These are phyloP conservation scores for Hymenotorrendiella dingleyae DNA, from an alignment of 2,329 filamentous ascomycete genomes.

Conservation along the genomic window DNA sequence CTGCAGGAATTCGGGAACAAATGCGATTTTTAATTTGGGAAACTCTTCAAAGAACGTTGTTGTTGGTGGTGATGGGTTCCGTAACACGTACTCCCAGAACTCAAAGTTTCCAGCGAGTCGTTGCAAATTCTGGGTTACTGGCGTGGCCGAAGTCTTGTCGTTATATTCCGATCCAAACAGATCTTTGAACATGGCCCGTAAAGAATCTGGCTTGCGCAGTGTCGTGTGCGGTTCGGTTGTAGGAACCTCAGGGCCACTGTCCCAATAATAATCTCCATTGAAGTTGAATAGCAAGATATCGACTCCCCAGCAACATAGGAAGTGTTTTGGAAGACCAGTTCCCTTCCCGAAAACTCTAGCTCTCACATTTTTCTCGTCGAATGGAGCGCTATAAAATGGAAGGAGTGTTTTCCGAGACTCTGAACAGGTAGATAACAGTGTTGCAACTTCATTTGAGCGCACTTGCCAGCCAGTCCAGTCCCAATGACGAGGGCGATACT, in stretches of 20 bases:
- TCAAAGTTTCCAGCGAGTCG: neutral
- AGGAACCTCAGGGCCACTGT: neutral
- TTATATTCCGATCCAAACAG: neutral
- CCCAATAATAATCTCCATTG: neutral
- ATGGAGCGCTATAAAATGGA: neutral
- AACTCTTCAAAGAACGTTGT: neutral
- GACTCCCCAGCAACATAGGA: neutral
- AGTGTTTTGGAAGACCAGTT: neutral
- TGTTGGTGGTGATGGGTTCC: neutral
- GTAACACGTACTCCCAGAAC: neutral
- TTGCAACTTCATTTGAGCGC: neutral
- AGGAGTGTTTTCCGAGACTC: neutral
- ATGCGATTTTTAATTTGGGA: neutral
- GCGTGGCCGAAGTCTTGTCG: neutral
- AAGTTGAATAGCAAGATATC: neutral
- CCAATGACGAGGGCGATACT: neutral
- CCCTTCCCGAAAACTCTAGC: neutral
- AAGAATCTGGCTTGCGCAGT: too few species aligned
- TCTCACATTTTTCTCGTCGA: neutral
- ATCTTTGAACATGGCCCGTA: neutral
- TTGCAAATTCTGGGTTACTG: neutral
- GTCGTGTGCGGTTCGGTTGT: too few species aligned
- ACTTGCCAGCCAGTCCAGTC: neutral
- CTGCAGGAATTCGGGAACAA: neutral
- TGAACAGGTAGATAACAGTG: neutral